Evolutionary conservation across 2,329 filamentous ascomycete species (phyloP).

Genomic region (Aquanectria penicillioides): DNA sequence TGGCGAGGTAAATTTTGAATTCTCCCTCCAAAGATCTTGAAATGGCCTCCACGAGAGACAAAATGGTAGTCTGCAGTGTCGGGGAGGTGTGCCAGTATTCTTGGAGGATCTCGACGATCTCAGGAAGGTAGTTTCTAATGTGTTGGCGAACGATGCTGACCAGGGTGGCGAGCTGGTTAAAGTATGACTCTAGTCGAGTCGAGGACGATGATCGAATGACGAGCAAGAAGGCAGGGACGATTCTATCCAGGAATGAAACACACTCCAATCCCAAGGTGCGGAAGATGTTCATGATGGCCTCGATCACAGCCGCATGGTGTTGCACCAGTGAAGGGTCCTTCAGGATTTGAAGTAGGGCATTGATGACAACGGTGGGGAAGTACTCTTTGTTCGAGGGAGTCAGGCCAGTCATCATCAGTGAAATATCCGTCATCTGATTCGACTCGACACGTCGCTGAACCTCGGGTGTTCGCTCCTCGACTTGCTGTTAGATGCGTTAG

Average conservation of each 20-base stretch:
- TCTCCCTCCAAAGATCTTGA: conserved; percentile 94
- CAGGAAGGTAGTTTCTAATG: conserved; percentile 88
- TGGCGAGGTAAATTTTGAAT: conserved; percentile 95
- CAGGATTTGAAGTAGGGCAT: conserved; percentile 89
- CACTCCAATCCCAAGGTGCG: conserved; percentile 95
- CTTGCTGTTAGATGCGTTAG: too few relatives aligned
- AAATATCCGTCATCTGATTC: conserved; percentile 86
- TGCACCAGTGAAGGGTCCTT: conserved; percentile 90
- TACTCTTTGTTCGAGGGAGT: conserved; percentile 98
- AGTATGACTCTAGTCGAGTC: conserved; percentile 90
- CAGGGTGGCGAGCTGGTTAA: conserved; percentile 92
- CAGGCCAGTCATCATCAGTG: conserved; percentile 95
- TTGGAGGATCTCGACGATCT: conserved; percentile 86
- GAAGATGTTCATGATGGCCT: conserved; percentile 99
- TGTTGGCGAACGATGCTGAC: conserved; percentile 97
- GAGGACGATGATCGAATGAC: conserved; percentile 86
- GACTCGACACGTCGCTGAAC: conserved; percentile 73
- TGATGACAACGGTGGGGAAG: conserved; percentile 97
- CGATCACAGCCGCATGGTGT: conserved; percentile 93
- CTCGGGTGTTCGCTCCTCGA: conserved; percentile 88
- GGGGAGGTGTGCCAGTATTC: conserved; percentile 89
- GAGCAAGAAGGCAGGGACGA: conserved; percentile 90
- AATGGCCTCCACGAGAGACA: conserved; percentile 93
- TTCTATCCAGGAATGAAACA: conserved; percentile 91
- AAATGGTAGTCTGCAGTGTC: conserved; percentile 87